phyloP scores from a whole-genome alignment of 495 filamentous ascomycete species.

The Penicillium chermesinum region DNA sequence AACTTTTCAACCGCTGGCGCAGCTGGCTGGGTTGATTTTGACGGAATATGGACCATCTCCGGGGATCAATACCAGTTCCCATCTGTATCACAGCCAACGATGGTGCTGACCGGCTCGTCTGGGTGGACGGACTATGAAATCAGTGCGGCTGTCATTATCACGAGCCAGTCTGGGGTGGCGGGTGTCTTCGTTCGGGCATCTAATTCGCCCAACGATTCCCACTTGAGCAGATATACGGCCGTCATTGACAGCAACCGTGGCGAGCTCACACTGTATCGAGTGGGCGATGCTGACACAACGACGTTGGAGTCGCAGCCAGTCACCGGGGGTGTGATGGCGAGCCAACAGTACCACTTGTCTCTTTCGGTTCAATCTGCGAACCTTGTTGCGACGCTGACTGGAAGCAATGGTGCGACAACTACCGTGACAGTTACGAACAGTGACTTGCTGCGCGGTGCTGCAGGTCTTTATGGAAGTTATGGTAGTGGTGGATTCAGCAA shows the following conservation, averaged over 20 bases:
- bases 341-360: background rate
- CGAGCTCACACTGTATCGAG: background rate
- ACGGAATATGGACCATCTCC: background rate
- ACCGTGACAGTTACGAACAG: background rate
- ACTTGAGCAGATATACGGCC: background rate
- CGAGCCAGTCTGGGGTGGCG: background rate
- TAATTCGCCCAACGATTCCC: background rate
- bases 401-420: background rate
- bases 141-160: background rate
- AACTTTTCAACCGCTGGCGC: background rate
- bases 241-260: background rate
- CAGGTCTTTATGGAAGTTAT: conserved; percentile 2
- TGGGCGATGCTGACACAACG: background rate
- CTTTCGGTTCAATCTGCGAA: background rate
- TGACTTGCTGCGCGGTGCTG: background rate
- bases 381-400: background rate
- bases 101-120: background rate
- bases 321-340: background rate
- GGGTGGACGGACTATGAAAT: conserved; percentile 1
- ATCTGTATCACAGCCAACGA: background rate
- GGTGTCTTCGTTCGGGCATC: background rate
- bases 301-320: background rate
- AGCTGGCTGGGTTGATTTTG: conserved; percentile 1
- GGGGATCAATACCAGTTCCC: background rate
- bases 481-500: background rate